Conservation (phyloP, 2,329 filamentous ascomycete species). For the Elsinoe perseae region DNA sequence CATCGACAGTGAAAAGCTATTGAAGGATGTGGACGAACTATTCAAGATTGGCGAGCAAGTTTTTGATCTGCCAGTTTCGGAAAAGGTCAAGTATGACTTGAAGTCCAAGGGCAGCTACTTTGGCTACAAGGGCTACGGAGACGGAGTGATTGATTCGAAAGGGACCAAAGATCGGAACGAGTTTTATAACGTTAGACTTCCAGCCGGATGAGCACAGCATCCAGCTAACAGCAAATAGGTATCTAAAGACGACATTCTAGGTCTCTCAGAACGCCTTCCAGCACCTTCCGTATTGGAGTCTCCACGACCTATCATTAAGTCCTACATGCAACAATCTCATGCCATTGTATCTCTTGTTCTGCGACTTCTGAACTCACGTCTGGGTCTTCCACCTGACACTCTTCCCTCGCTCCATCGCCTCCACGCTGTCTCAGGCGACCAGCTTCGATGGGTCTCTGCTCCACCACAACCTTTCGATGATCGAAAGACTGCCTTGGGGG, state of each 20-base stretch:
- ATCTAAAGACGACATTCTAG: conserved; percentile 47
- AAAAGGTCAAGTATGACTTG: conserved; percentile 51
- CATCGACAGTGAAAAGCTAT: conserved; percentile 34
- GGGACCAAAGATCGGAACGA: conserved; percentile 47
- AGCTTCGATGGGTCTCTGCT: conserved; percentile 47
- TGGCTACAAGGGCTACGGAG: conserved; percentile 42
- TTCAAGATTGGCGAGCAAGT: conserved; percentile 41
- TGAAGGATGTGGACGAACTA: conserved; percentile 38
- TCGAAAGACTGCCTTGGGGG: conserved; percentile 39
- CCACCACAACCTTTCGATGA: conserved; percentile 41
- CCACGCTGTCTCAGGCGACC: conserved; percentile 40
- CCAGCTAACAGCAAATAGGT: conserved; percentile 26
- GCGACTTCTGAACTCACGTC: conserved; percentile 37
- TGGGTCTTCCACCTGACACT: conserved; percentile 36
- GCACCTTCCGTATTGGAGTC: conserved; percentile 36
- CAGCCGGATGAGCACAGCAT: not conserved
- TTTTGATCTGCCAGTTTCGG: conserved; percentile 42
- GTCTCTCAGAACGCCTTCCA: conserved; percentile 34
- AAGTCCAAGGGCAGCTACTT: conserved; percentile 44
- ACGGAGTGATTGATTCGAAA: conserved; percentile 38
- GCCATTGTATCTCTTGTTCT: conserved; percentile 40
- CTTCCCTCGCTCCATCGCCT: conserved; percentile 43
- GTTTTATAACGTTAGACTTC: conserved; percentile 44
- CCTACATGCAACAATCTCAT: conserved; percentile 42
- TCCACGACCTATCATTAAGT: conserved; percentile 32